These are phyloP conservation scores for Venturia oleaginea DNA, from an alignment of 2,329 filamentous ascomycete species.

Conservation along the genomic window DNA sequence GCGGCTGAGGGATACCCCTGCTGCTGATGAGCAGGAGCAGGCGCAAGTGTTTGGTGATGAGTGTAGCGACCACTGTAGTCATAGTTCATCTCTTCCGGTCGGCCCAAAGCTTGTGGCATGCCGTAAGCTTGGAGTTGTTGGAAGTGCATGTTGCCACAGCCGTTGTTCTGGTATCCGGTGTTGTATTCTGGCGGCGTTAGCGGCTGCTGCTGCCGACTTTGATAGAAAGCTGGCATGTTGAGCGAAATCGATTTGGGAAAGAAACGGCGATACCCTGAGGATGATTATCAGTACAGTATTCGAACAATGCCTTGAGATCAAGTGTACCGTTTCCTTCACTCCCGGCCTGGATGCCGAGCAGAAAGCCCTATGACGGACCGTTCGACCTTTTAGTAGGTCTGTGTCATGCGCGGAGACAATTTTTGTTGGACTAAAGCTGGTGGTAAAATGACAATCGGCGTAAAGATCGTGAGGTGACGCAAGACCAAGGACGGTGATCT, in stretches of 20 bases:
- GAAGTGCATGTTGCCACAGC: constrained; percentile 38
- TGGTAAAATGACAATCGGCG: constrained; percentile 2
- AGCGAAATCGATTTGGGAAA: constrained; percentile 26
- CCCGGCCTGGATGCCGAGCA: constrained; percentile 26
- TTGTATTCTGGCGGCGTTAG: constrained; percentile 42
- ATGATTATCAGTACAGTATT: neutral
- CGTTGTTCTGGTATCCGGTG: constrained; percentile 32
- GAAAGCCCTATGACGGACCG: constrained; percentile 22
- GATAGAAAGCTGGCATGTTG: constrained; percentile 44
- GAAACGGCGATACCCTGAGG: constrained; percentile 29
- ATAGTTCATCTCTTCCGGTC: constrained; percentile 36
- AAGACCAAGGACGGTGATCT: neutral
- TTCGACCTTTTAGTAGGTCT: constrained; percentile 12
- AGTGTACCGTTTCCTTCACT: constrained; percentile 31
- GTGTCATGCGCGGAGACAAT: constrained; percentile 12
- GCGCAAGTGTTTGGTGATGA: constrained; percentile 32
- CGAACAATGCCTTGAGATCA: constrained; percentile 11
- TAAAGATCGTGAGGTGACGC: neutral
- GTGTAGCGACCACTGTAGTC: constrained; percentile 39
- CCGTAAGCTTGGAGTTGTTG: constrained; percentile 34
- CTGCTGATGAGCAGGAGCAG: constrained; percentile 27
- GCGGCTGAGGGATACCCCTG: constrained; percentile 24
- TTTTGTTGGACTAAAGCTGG: neutral
- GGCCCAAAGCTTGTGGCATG: constrained; percentile 27
- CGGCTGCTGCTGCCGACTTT: constrained; percentile 34